Evolutionary conservation across 176 grass and related monocot genomes (phyloP).

Genomic region (Juncus effusus): DNA sequence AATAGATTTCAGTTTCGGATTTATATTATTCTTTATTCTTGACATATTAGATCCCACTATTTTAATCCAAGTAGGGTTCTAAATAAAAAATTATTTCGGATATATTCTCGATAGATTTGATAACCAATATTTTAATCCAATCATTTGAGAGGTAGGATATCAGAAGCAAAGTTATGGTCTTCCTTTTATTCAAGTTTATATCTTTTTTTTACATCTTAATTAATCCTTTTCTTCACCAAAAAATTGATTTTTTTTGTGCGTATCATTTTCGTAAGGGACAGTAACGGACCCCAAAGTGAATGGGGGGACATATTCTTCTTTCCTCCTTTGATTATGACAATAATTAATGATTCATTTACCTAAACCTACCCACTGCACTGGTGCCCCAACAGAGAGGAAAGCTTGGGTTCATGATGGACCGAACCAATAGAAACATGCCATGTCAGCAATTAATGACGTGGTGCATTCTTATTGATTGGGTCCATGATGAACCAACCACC

Average conservation of each 20-base stretch:
- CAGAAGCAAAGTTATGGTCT: slow-evolving; percentile 7
- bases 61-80: no score
- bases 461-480: no score
- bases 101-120: slow-evolving; percentile 6
- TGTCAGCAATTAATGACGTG: no score
- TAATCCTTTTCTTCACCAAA: slow-evolving; percentile 16
- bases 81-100: neutral
- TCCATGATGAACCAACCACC: no score
- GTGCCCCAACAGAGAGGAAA: no score
- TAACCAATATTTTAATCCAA: slow-evolving; percentile 14
- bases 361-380: slow-evolving; percentile 16
- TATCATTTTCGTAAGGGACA: slow-evolving; percentile 20
- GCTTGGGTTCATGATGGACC: no score
- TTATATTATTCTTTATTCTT: no score
- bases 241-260: slow-evolving; percentile 10
- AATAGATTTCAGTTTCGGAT: no score
- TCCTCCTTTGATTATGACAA: slow-evolving; percentile 22
- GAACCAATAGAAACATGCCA: no score
- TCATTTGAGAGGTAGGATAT: slow-evolving; percentile 6
- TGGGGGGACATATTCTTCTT: slow-evolving; percentile 24
- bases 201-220: slow-evolving; percentile 8
- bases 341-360: slow-evolving; percentile 21
- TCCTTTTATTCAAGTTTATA: slow-evolving; percentile 5
- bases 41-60: no score
- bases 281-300: slow-evolving; percentile 1